Base-by-base conservation (phyloP, 306 rosid species). In the Cucumis cinereus region DNA sequence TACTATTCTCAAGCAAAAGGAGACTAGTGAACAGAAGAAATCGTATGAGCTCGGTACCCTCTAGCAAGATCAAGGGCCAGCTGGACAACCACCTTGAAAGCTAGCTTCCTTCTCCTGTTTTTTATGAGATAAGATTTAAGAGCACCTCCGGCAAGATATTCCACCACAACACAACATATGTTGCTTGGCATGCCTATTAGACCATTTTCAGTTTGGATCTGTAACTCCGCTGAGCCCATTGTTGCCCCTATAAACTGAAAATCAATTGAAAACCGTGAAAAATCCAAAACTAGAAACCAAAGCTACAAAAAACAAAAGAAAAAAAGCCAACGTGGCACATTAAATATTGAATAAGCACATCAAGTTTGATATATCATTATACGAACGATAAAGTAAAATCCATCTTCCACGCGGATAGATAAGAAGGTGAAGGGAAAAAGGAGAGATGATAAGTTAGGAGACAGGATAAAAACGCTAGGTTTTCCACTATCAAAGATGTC, bases 61-160 rank as follows among this genome's bases (percentile, higher is more conserved):
- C 98, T 85, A 43, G 98, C 94, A 81, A 94, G 96, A 90, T 94
- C 98, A 56, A 90, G 89, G 60, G 91, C 97, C 81, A 94, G 84
- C 90, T 94, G 98, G 83, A 84, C 85, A 76, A 94, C 97, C 38
- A 94, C 89, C 83, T 87, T 91, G 76, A 91, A 94, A 77, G 97
- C 89, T 84, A 94, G 85, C 77, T 94, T 94, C 91, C 90, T 91
- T 84, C 94, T 86, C 88, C 95, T 82, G 85, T 94, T 94, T 84
- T 91, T 94, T 76, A 94, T 94, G 61, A 94, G 90, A 86, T 78
- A 94, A 55, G 92, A 78, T 82, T 94, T 94, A 67, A 94, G 84
- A 30, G 90, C 76, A 69, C 98, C 98, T 38, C 97, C 98, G 1
- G 93, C 86, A 28, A 91, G 96, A 89, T 94, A 94, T 82, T 94